These are phyloP conservation scores for Fusarium praegraminearum DNA, from an alignment of 2,329 filamentous ascomycete species.

Conservation along the genomic window DNA sequence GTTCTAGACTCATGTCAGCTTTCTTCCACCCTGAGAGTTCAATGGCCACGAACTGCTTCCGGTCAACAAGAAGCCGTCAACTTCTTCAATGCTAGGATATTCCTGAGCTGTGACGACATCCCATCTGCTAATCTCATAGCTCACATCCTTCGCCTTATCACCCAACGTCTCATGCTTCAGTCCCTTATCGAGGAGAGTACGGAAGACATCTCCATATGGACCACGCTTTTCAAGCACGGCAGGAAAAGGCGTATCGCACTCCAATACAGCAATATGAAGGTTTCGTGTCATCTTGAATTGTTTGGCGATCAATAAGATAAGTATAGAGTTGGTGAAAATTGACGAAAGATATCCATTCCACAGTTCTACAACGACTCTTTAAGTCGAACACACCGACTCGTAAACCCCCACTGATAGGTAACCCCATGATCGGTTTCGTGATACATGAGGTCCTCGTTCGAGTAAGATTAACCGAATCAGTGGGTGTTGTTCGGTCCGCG, in stretches of 20 bases:
- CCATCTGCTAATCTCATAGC: slow-evolving; percentile 48
- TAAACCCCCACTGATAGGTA: neutral
- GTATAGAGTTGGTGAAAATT: neutral
- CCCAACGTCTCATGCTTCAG: slow-evolving; percentile 40
- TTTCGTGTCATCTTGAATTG: slow-evolving; percentile 36
- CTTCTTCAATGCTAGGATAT: slow-evolving; percentile 46
- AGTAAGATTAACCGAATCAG: slow-evolving; percentile 26
- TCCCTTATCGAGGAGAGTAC: slow-evolving; percentile 45
- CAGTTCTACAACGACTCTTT: neutral
- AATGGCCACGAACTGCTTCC: slow-evolving; percentile 50
- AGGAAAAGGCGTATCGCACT: slow-evolving; percentile 51
- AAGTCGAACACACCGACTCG: neutral
- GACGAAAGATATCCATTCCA: neutral
- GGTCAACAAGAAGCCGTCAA: slow-evolving; percentile 50
- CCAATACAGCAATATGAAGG: slow-evolving; percentile 48
- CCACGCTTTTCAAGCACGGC: slow-evolving; percentile 45
- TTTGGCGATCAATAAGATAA: neutral
- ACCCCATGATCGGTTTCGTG: slow-evolving; percentile 19
- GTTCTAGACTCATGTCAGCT: slow-evolving; percentile 33
- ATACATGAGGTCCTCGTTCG: slow-evolving; percentile 15
- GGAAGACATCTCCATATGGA: slow-evolving; percentile 51
- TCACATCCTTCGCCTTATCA: slow-evolving; percentile 29
- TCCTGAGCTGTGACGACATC: slow-evolving; percentile 48
- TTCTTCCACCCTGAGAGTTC: accelerated
- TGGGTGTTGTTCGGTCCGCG: slow-evolving; percentile 44